Conservation (phyloP, 139 green algal species). For the Astrephomene gubernaculifera region DNA sequence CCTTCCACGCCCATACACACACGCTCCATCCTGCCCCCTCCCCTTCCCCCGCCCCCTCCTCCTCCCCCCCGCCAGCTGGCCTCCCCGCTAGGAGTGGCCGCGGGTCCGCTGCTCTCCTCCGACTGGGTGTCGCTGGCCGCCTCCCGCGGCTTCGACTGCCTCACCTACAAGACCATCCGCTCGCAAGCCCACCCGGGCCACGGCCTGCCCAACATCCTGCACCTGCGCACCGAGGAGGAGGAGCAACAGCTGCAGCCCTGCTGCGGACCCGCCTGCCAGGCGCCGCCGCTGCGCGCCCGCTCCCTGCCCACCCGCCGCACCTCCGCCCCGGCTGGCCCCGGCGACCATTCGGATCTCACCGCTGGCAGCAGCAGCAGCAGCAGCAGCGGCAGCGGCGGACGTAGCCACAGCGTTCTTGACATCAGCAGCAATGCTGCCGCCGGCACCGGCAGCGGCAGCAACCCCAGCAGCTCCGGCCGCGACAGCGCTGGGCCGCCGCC, state of each 20-base stretch:
- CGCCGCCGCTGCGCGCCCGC: not conserved
- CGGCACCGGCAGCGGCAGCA: not conserved
- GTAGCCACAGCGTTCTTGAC: too few relatives aligned
- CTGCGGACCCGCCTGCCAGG: not conserved
- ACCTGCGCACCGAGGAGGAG: not conserved
- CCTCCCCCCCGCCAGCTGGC: conserved; percentile 26
- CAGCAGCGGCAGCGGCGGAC: too few relatives aligned
- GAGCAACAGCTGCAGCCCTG: not conserved
- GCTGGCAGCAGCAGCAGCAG: not conserved
- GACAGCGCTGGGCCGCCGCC: not conserved
- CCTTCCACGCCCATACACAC: not conserved
- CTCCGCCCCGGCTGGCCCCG: not conserved
- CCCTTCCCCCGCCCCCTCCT: too few relatives aligned
- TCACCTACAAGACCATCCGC: conserved; percentile 59
- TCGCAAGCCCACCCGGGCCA: conserved; percentile 28
- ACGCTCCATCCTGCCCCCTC: not conserved
- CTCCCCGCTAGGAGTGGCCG: conserved; percentile 43
- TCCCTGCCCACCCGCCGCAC: not conserved
- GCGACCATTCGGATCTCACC: not conserved
- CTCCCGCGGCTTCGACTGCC: conserved; percentile 38
- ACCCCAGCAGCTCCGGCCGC: not conserved
- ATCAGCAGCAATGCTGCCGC: too few relatives aligned
- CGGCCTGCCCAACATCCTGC: conserved; percentile 33
- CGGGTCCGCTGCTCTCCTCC: conserved; percentile 50
- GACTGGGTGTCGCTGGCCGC: conserved; percentile 42